Conservation (phyloP, 2,329 filamentous ascomycete genomes). For the Fragosphaeria purpurea region DNA sequence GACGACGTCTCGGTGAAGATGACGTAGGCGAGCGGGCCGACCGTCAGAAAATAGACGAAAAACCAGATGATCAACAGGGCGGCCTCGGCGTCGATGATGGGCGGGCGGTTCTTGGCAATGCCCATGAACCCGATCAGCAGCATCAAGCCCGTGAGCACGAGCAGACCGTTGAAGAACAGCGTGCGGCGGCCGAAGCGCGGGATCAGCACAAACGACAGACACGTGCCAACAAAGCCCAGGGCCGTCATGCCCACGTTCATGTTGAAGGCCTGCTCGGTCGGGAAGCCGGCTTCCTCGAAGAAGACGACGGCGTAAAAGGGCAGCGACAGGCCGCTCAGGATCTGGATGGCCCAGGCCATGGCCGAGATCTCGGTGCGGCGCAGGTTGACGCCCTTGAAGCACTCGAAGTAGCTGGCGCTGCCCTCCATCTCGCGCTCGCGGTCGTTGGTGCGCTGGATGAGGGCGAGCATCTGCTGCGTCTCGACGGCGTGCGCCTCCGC, state of each 20-base stretch:
- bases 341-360: slow-evolving; percentile 13
- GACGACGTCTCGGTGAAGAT: slow-evolving; percentile 29
- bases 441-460: slow-evolving; percentile 27
- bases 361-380: slow-evolving; percentile 10
- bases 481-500: background rate
- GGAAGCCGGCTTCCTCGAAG: slow-evolving; percentile 12
- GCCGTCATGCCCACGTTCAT: slow-evolving; percentile 9
- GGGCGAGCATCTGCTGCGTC: slow-evolving; percentile 18
- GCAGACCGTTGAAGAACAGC: slow-evolving; percentile 23
- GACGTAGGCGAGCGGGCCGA: slow-evolving; percentile 30
- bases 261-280: slow-evolving; percentile 14
- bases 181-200: slow-evolving; percentile 19
- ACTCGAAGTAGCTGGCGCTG: slow-evolving; percentile 24
- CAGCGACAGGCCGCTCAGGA: slow-evolving; percentile 14
- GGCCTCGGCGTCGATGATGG: slow-evolving; percentile 23
- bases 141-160: slow-evolving; percentile 20
- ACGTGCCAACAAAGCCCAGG: slow-evolving; percentile 8
- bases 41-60: slow-evolving; percentile 28
- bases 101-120: slow-evolving; percentile 27
- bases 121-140: slow-evolving; percentile 30
- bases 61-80: slow-evolving; percentile 27
- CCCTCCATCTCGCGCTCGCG: slow-evolving; percentile 21
- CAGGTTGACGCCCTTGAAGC: slow-evolving; percentile 34
- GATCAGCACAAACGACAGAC: slow-evolving; percentile 6
- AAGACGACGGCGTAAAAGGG: slow-evolving; percentile 8